Base-by-base conservation (phyloP, 768 basidiomycete genomes). In the Pleurotus pulmonarius region DNA sequence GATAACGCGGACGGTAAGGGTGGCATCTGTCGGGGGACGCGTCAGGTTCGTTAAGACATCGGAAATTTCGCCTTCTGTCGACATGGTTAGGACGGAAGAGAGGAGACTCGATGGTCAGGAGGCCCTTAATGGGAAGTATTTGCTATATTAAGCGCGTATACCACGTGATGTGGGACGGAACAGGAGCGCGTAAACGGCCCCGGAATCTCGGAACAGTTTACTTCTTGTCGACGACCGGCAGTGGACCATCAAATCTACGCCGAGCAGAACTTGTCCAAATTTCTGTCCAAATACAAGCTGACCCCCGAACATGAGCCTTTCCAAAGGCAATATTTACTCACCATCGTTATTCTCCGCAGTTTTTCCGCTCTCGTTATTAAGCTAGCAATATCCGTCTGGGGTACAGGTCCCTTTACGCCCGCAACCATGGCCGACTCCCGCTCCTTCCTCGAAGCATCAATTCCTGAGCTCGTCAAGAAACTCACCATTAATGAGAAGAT, bases 1-100 rank as follows among this genome's bases (percentile, higher is more conserved):
- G 75, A 99, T 92, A 59, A 98, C 80, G 29, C 96, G 86, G 48
- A 98, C 70, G 5, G 96, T 98, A 56, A 98, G 73, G 4, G 92
- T 94, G 18, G 93, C 92, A 59, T 85, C 78, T 2, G 88, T 87
- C 62, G 73, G 79, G 8, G 92, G 88, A 2, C 80, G 76, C 25
- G 83, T 76, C 53, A 80, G 73, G 72, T 88, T 94, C 43, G 86
- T 86, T 41, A 86, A 76, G 34, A 71, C 63, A 55, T 79, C 75
- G 48, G 74, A 73, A 61, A 73, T 71, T 56, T 66, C 68, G 44
- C 61, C 60, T 57, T 63, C 65, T 25, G 61, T 64, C 11, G 68
- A 62, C 73, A 73, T 74, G 55, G 57, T 46, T 47, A 48, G 20
- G 20, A 44, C 38, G 24, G 25, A n/a, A 34, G 29, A 34, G 9